These are phyloP conservation scores for Pseudogymnoascus sp. DNA, from an alignment of 2,329 filamentous ascomycete species.

Conservation along the genomic window DNA sequence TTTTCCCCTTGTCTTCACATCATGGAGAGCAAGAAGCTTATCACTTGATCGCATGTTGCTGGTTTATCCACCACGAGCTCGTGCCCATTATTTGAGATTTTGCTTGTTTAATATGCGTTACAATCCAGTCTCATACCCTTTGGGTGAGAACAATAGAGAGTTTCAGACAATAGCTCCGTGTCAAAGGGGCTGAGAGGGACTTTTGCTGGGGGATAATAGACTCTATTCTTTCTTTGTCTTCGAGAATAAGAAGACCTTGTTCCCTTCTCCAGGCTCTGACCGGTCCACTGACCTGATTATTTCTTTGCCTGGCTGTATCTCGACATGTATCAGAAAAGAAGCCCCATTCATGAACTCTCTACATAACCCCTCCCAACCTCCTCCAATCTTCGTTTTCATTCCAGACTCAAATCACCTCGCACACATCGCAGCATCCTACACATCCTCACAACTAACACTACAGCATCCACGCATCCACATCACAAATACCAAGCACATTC, in stretches of 20 bases:
- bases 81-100: too few species aligned
- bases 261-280: not conserved
- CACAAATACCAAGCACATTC: too few species aligned
- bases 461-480: too few species aligned
- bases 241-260: not conserved
- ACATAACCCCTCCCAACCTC: not conserved
- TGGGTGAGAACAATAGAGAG: not conserved
- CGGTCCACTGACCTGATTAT: not conserved
- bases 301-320: not conserved
- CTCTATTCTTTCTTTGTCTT: not conserved
- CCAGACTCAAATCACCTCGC: not conserved
- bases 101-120: too few species aligned
- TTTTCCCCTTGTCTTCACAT: too few species aligned
- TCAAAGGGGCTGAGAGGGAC: not conserved
- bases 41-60: too few species aligned
- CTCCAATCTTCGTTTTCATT: not conserved
- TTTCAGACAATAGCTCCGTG: not conserved
- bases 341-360: not conserved
- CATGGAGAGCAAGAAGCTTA: too few species aligned
- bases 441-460: not conserved
- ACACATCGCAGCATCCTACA: not conserved
- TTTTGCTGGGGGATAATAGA: not conserved
- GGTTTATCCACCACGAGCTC: too few species aligned
- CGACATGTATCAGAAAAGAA: not conserved
- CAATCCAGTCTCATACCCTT: not conserved